Base-by-base conservation (phyloP, 2,329 filamentous ascomycete species). In the Chaetomiaceae sp. region DNA sequence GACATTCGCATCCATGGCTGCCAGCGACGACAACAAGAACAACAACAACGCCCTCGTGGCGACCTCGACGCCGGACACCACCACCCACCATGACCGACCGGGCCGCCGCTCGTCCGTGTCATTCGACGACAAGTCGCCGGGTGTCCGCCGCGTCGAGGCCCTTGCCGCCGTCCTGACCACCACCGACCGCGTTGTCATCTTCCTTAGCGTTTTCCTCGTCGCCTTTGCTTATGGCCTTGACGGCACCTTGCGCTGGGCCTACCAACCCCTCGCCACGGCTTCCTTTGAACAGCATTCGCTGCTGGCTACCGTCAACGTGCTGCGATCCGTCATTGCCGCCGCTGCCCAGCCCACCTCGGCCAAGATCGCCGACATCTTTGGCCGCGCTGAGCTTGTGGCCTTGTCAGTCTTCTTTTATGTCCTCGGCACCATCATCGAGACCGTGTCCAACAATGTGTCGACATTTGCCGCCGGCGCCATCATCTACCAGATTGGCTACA, bases 141-240 rank as follows among this genome's bases (percentile, higher is more conserved):
- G 82, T 65, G 81, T 86, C 6, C 68, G 65, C n/a, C 78, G 82
- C 10, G 77, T 85, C 56, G 79, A 84, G 65, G 77, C 76, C 27
- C 70, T 85, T 42, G 69, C 76, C 6, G 67, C 73, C 8, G 73
- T 79, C 56, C 74, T 85, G 33, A 80, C 76, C 16, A 56, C 67
- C 4, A 54, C 60, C 13, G 80, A 85, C 63, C 79, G 80, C 27
- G 58, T 80, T 54, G 71, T 74, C 56, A 75, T 87, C 64, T 85
- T 86, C 66, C 62, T 78, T 9, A 73, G 81, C 21, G 72, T 86
- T 57, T 86, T 86, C 64, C 65, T 86, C 29, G 69, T 86, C 48
- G 78, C 82, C 10, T 87, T 85, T 64, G 79, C 76, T 30, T 87
- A 86, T 64, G 78, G 80, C 2, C 71, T 85, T 20, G 81, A 85